phyloP scores from a whole-genome alignment of 148 eudicot genomes.

The Heliosperma pusillum region DNA sequence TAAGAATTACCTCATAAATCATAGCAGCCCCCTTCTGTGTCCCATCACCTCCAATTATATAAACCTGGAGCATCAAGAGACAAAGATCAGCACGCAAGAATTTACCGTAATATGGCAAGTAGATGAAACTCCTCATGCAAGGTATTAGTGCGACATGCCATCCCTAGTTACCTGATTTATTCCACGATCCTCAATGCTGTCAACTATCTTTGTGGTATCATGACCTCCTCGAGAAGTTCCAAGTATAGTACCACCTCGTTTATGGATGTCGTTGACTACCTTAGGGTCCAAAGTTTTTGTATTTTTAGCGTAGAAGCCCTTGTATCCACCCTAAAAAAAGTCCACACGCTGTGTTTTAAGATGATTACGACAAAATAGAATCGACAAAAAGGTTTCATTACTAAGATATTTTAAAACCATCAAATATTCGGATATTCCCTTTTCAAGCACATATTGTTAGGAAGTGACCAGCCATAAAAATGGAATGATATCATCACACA shows the following conservation, averaged over 20 bases:
- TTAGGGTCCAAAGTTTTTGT: constrained; percentile 66
- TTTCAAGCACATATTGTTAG: not conserved
- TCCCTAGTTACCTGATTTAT: constrained; percentile 61
- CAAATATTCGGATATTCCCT: not conserved
- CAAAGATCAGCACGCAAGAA: constrained; percentile 11
- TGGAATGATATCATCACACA: not conserved
- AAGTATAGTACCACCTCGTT: constrained; percentile 87
- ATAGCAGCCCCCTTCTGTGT: constrained; percentile 87
- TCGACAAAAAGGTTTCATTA: not conserved
- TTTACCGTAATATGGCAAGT: not conserved
- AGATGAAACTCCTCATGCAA: not conserved
- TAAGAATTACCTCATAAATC: constrained; percentile 57
- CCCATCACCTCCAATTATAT: constrained; percentile 93
- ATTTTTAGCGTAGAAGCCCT: constrained; percentile 81
- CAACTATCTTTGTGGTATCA: constrained; percentile 83
- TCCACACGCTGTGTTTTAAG: constrained; percentile 1
- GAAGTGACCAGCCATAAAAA: not conserved
- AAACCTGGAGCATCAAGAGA: constrained; percentile 48
- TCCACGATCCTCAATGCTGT: constrained; percentile 92
- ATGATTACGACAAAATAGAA: not conserved
- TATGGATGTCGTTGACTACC: constrained; percentile 79
- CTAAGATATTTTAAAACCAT: not conserved
- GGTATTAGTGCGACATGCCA: not conserved
- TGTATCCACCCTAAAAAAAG: constrained; percentile 44
- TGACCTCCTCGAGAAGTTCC: constrained; percentile 96